phyloP scores from a whole-genome alignment of 768 basidiomycete species.

The Pilatotrama ljubarskyi region DNA sequence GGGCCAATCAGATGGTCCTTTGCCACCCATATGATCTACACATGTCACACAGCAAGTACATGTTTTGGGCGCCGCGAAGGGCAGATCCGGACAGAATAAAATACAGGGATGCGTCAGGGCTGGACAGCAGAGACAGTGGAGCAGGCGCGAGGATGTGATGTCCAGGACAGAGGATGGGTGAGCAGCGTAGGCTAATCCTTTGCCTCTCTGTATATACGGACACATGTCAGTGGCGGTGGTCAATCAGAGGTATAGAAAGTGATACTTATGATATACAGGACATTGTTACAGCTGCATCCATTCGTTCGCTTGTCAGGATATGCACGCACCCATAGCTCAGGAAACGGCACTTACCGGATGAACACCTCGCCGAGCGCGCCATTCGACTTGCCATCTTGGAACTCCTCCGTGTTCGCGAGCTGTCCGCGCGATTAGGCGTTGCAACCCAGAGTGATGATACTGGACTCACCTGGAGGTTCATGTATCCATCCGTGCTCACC shows the following conservation, averaged over 20 bases:
- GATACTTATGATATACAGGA: constrained; percentile 89
- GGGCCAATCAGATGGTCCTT: not conserved
- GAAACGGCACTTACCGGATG: constrained; percentile 68
- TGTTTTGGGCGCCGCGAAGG: not conserved
- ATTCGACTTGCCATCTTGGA: constrained; percentile 92
- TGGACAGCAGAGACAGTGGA: not conserved
- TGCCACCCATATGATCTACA: not conserved
- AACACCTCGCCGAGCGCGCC: constrained; percentile 99
- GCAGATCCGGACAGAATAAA: constrained; percentile 9
- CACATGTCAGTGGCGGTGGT: constrained; percentile 23
- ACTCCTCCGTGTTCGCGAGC: constrained; percentile 99
- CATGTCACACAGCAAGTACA: constrained; percentile 2
- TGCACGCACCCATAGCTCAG: not conserved
- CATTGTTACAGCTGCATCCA: constrained; percentile 81
- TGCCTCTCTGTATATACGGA: constrained; percentile 68
- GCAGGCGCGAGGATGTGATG: not conserved
- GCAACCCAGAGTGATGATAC: not conserved
- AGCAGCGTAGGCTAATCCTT: constrained; percentile 32
- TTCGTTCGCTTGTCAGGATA: not conserved
- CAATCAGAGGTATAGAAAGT: constrained; percentile 19
- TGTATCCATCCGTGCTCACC: constrained; percentile 98
- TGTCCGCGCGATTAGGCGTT: constrained; percentile 34
- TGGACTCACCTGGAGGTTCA: constrained; percentile 90
- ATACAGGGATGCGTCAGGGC: constrained; percentile 6
- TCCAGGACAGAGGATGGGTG: not conserved